phyloP scores from a whole-genome alignment of 805 yeast genomes.

The Nakazawaea populi region DNA sequence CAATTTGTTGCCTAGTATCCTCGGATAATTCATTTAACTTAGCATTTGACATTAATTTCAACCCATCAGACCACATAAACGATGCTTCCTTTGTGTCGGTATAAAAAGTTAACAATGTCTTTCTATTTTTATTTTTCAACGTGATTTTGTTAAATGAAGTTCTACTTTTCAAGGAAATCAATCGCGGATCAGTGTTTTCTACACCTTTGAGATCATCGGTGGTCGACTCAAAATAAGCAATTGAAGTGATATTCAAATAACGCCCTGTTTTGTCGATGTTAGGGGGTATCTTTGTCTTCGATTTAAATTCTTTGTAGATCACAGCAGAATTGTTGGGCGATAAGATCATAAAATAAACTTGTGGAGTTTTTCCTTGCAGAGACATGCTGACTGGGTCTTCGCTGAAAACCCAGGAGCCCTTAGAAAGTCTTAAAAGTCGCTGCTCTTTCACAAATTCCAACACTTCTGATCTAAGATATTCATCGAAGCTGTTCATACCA shows the following conservation, averaged over 20 bases:
- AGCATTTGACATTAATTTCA: constrained; percentile 42
- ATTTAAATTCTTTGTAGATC: constrained; percentile 53
- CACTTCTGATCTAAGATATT: constrained; percentile 48
- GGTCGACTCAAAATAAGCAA: constrained; percentile 42
- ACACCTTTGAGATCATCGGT: constrained; percentile 39
- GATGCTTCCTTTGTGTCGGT: constrained; percentile 66
- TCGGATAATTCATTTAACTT: constrained; percentile 29
- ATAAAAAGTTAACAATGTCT: constrained; percentile 49
- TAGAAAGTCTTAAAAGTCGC: constrained; percentile 61
- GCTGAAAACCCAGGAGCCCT: constrained; percentile 77
- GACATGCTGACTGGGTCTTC: constrained; percentile 38
- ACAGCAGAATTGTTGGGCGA: constrained; percentile 63
- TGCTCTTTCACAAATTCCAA: constrained; percentile 70
- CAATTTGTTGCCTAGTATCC: constrained; percentile 39
- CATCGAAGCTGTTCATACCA: constrained; percentile 42
- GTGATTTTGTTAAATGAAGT: constrained; percentile 50
- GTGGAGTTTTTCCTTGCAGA: constrained; percentile 22
- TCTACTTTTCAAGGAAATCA: constrained; percentile 54
- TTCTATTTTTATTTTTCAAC: constrained; percentile 35
- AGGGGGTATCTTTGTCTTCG: constrained; percentile 43
- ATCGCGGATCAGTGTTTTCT: constrained; percentile 32
- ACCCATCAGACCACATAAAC: constrained; percentile 75
- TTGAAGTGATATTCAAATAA: constrained; percentile 45
- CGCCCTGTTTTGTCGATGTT: constrained; percentile 52
- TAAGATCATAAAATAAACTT: constrained; percentile 50